Conservation (phyloP, 306 rosid genomes). For the Pyrus bretschneideri region DNA sequence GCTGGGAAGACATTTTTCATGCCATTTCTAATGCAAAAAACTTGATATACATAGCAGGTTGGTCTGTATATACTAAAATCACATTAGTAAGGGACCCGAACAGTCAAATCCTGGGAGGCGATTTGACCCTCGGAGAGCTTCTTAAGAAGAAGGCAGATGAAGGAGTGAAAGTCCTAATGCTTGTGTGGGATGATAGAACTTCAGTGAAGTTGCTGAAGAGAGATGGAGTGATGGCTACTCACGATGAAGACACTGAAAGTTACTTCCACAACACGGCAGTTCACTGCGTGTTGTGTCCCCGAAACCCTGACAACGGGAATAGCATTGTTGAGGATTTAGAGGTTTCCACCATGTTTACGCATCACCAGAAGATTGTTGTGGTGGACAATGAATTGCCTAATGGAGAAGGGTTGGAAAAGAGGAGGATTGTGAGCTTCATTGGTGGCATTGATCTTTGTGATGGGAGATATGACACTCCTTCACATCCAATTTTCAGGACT, state of each 20-base stretch:
- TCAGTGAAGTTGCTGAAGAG: slow-evolving; percentile 33
- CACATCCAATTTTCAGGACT: slow-evolving; percentile 35
- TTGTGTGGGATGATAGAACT: slow-evolving; percentile 54
- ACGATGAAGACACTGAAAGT: slow-evolving; percentile 40
- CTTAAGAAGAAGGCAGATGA: slow-evolving; percentile 40
- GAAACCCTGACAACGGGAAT: slow-evolving; percentile 29
- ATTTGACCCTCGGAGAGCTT: slow-evolving; percentile 40
- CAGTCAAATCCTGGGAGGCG: slow-evolving; percentile 22
- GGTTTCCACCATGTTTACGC: slow-evolving; percentile 44
- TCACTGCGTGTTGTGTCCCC: slow-evolving; percentile 37
- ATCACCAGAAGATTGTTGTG: slow-evolving; percentile 48
- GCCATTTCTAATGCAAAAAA: slow-evolving; percentile 38
- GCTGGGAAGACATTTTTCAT: slow-evolving; percentile 51
- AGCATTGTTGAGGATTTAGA: slow-evolving; percentile 23
- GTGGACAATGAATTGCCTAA: slow-evolving; percentile 25
- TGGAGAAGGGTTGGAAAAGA: slow-evolving; percentile 16
- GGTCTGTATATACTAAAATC: slow-evolving; percentile 40
- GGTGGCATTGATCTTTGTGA: slow-evolving; percentile 55
- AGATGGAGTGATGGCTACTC: slow-evolving; percentile 50
- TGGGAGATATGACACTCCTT: slow-evolving; percentile 53
- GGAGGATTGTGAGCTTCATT: slow-evolving; percentile 42
- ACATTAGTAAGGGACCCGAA: slow-evolving; percentile 28
- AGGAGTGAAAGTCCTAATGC: slow-evolving; percentile 44
- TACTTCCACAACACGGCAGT: slow-evolving; percentile 32
- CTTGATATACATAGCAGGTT: slow-evolving; percentile 44